These are phyloP conservation scores for Naganishia antarctica DNA, from an alignment of 768 basidiomycete genomes.

Conservation along the genomic window DNA sequence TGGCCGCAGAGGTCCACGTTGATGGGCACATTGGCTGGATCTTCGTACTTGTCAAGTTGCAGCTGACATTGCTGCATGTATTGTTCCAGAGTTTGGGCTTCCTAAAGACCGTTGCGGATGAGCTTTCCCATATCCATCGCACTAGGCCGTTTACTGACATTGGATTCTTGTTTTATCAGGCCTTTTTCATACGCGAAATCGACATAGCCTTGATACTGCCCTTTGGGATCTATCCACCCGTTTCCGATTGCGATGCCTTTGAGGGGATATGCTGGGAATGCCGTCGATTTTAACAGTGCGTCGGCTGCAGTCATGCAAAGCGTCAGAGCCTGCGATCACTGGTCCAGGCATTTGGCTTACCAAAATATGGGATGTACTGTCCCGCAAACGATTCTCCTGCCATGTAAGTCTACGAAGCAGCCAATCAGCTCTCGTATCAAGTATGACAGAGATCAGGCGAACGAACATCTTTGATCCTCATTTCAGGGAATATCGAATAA, in stretches of 20 bases:
- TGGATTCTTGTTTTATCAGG: conserved; percentile 65
- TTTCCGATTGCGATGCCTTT: conserved; percentile 88
- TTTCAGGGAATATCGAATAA: conserved; percentile 87
- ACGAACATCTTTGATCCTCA: conserved; percentile 45
- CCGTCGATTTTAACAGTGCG: conserved; percentile 60
- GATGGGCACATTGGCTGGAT: conserved; percentile 49
- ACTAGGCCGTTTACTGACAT: conserved; percentile 52
- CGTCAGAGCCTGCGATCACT: conserved; percentile 1
- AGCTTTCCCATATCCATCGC: not conserved
- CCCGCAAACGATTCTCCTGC: conserved; percentile 96
- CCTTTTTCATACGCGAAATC: conserved; percentile 78
- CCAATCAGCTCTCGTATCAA: not conserved
- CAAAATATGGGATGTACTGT: conserved; percentile 95
- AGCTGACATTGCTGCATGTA: conserved; percentile 61
- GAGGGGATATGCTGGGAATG: conserved; percentile 60
- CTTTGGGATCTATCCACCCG: conserved; percentile 88
- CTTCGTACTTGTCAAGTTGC: conserved; percentile 46
- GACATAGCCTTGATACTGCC: conserved; percentile 83
- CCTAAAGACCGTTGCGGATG: conserved; percentile 49
- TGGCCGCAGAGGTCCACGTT: conserved; percentile 59
- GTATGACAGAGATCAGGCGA: not conserved
- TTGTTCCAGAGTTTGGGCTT: conserved; percentile 60
- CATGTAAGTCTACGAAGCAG: conserved; percentile 69
- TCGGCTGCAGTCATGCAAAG: conserved; percentile 57
- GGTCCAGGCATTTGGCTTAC: conserved; percentile 50